phyloP scores from a whole-genome alignment of 2,329 filamentous ascomycete genomes.

The Trichoderma brevicompactum region DNA sequence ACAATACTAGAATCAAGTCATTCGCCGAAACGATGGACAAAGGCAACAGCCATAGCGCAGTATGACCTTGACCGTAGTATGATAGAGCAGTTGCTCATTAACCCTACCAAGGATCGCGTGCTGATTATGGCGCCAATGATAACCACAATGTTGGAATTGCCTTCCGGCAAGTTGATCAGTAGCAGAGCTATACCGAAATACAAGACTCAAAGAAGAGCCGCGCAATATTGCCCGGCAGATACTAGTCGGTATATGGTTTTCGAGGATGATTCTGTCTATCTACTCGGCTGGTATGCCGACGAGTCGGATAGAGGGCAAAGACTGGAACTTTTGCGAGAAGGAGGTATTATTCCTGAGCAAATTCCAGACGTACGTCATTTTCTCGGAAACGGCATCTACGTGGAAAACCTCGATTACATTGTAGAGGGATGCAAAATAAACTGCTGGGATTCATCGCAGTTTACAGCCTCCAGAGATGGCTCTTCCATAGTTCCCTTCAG shows the following conservation, averaged over 20 bases:
- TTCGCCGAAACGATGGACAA: neutral
- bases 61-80: conserved; percentile 4
- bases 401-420: neutral
- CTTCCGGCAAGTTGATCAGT: conserved; percentile 5
- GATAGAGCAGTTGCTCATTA: conserved; percentile 17
- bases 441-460: conserved; percentile 6
- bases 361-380: neutral
- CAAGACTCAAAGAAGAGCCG: neutral
- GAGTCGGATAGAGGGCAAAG: neutral
- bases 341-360: neutral
- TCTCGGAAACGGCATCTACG: neutral
- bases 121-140: neutral
- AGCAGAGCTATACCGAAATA: neutral
- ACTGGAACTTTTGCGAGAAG: conserved; percentile 1
- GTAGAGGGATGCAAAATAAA: neutral
- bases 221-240: conserved; percentile 9
- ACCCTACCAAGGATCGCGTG: conserved; percentile 10
- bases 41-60: neutral
- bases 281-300: conserved; percentile 9
- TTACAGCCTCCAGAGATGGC: neutral
- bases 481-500: neutral
- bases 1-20: neutral
- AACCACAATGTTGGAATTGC: conserved; percentile 1
- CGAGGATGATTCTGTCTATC: neutral
- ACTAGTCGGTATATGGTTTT: conserved; percentile 10